These are phyloP conservation scores for Cantharellus cinnabarinus DNA, from an alignment of 768 basidiomycete species.

Conservation along the genomic window DNA sequence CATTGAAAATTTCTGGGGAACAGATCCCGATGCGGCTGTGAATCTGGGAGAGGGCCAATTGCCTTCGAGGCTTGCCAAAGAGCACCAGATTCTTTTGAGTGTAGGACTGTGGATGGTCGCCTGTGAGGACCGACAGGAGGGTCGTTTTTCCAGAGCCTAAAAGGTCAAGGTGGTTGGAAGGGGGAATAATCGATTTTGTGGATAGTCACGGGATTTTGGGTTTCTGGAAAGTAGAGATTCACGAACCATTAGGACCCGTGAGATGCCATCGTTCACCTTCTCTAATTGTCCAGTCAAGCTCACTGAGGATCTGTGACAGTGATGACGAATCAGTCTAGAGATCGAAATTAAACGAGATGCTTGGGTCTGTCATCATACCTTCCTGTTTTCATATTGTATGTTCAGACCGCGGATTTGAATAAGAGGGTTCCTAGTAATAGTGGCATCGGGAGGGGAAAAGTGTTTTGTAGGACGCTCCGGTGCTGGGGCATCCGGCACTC, in stretches of 20 bases:
- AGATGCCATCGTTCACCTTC: conserved; percentile 82
- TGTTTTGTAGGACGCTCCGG: background rate
- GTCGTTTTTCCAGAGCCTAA: conserved; percentile 85
- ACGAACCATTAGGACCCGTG: conserved; percentile 64
- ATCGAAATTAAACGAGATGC: background rate
- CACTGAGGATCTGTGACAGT: conserved; percentile 38
- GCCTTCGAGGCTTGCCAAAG: conserved; percentile 40
- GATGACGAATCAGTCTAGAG: too few relatives aligned
- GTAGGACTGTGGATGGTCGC: conserved; percentile 91
- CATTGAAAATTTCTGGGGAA: conserved; percentile 77
- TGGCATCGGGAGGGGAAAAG: background rate
- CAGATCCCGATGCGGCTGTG: conserved; percentile 54
- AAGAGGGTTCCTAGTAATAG: background rate
- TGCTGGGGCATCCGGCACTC: background rate
- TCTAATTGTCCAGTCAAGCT: conserved; percentile 64
- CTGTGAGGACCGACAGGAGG: conserved; percentile 69
- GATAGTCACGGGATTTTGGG: background rate
- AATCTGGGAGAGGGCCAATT: conserved; percentile 40
- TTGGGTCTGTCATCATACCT: conserved; percentile 19
- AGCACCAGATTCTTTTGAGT: conserved; percentile 41
- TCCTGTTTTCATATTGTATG: conserved; percentile 48
- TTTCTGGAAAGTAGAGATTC: background rate
- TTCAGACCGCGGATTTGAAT: conserved; percentile 34
- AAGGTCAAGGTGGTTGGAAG: background rate
- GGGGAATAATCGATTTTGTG: too few relatives aligned